Conservation (phyloP, 495 filamentous ascomycete genomes). For the Penicillium coprophilum region DNA sequence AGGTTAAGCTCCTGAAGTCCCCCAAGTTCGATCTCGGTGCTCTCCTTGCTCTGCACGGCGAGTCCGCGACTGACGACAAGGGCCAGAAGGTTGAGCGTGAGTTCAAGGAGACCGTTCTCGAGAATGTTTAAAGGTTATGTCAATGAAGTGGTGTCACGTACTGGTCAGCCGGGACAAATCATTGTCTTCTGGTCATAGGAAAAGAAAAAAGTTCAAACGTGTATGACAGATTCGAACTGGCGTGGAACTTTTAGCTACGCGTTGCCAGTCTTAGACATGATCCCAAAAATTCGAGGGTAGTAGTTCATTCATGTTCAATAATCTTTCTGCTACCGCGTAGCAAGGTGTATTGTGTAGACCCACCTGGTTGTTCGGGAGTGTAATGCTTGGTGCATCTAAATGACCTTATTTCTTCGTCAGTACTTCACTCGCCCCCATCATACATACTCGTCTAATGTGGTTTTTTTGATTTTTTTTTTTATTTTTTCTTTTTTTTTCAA, state of each 20-base stretch:
- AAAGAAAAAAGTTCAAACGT: conserved; percentile 39
- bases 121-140: conserved; percentile 69
- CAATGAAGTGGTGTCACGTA: conserved; percentile 28
- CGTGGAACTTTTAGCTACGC: conserved; percentile 12
- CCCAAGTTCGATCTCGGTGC: conserved; percentile 99
- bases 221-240: conserved; percentile 24
- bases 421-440: neutral
- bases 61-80: conserved; percentile 92
- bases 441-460: neutral
- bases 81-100: conserved; percentile 98
- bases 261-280: conserved; percentile 16
- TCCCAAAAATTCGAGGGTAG: conserved; percentile 15
- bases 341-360: neutral
- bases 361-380: neutral
- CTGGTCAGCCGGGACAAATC: conserved; percentile 30
- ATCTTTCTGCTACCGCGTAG: conserved; percentile 1
- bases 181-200: conserved; percentile 33
- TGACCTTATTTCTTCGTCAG: neutral
- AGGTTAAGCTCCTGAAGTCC: conserved; percentile 97
- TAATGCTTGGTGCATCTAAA: neutral
- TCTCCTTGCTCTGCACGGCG: conserved; percentile 91
- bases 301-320: conserved; percentile 15
- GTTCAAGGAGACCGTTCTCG: conserved; percentile 96
- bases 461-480: too few relatives aligned
- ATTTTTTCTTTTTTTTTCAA: too few relatives aligned